Percentiles rank a stretch among this genome's conserved stretches.
These are phyloP conservation scores for Omphalea diandra DNA, from an alignment of 441 rosid species.

Conservation along the genomic window DNA sequence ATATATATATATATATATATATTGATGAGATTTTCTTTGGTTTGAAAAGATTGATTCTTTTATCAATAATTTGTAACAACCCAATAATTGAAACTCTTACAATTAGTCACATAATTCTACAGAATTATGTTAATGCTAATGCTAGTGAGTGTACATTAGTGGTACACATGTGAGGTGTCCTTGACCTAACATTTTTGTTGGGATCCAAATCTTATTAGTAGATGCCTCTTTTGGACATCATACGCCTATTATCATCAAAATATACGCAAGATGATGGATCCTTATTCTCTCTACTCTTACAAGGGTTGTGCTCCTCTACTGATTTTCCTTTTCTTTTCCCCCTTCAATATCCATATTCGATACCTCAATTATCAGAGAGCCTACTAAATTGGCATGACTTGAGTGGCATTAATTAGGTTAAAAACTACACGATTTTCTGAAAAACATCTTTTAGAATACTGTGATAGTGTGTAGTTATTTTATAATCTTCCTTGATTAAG, in stretches of 20 bases:
- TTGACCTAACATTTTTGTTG: constrained; percentile 19
- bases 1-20: not conserved
- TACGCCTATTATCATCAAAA: constrained; percentile 20
- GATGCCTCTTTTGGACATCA: constrained; percentile 18
- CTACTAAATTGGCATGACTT: too few relatives aligned
- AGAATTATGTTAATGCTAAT: not conserved
- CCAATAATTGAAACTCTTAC: not conserved
- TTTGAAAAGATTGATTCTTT: constrained; percentile 2
- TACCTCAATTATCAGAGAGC: too few relatives aligned
- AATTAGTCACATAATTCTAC: not conserved
- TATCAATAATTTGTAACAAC: not conserved
- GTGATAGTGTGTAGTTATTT: too few relatives aligned
- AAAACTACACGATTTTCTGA: too few relatives aligned
- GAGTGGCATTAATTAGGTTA: too few relatives aligned
- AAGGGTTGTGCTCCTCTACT: not conserved
- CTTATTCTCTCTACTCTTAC: constrained; percentile 12
- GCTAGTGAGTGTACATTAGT: constrained; percentile 17
- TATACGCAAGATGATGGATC: not conserved
- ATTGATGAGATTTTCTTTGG: not conserved
- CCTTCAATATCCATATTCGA: not conserved
- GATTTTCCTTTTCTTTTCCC: not conserved
- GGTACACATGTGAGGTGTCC: constrained; percentile 30
- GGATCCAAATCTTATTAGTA: constrained; percentile 5
- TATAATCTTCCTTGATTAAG: too few relatives aligned
- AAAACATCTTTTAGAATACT: too few relatives aligned